Conservation (phyloP, 441 rosid genomes). For the Aquilaria agallochum region DNA sequence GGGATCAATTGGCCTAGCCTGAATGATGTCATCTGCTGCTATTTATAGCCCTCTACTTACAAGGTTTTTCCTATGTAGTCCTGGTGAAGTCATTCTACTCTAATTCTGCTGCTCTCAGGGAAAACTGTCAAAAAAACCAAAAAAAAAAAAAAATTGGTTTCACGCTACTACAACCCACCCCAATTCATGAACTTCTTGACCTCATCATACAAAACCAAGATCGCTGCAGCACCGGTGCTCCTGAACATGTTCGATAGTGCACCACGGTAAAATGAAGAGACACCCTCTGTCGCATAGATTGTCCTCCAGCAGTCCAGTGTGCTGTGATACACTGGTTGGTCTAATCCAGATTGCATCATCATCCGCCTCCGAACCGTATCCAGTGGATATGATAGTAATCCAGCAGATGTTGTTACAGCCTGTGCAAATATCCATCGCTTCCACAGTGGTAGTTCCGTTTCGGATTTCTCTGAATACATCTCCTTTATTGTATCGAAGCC, state of each 20-base stretch:
- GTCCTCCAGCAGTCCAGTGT: constrained; percentile 85
- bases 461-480: constrained; percentile 47
- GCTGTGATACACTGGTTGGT: constrained; percentile 57
- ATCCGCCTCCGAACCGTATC: constrained; percentile 89
- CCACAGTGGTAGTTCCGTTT: constrained; percentile 68
- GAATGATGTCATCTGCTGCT: constrained; percentile 17
- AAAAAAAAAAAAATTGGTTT: constrained; percentile 3
- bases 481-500: constrained; percentile 93
- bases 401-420: constrained; percentile 88
- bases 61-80: constrained; percentile 15
- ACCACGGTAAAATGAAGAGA: constrained; percentile 83
- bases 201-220: constrained; percentile 85
- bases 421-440: constrained; percentile 93
- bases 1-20: constrained; percentile 17
- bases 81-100: constrained; percentile 17
- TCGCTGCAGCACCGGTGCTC: constrained; percentile 90
- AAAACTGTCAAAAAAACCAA: constrained; percentile 10
- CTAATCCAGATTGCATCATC: constrained; percentile 96
- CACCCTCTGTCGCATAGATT: constrained; percentile 70
- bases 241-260: constrained; percentile 82
- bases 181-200: constrained; percentile 81
- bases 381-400: constrained; percentile 77
- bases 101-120: constrained; percentile 9
- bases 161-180: constrained; percentile 48
- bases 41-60: constrained; percentile 18